Conservation (phyloP, 768 basidiomycete species). For the Phallus indusiatus region DNA sequence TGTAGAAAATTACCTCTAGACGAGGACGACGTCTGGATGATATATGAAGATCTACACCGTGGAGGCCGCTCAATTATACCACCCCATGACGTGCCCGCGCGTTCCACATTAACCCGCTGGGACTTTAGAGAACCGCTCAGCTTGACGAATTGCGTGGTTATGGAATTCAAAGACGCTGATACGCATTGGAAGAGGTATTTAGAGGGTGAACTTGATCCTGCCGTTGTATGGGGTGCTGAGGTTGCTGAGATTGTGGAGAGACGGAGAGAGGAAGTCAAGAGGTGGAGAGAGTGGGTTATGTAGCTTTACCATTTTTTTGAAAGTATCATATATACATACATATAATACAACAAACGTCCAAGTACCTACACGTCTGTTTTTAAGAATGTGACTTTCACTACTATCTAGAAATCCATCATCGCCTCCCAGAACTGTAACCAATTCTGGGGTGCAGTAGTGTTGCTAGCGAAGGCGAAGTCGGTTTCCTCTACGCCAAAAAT, state of each 20-base stretch:
- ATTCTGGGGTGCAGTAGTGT: neutral
- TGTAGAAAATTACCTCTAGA: constrained; percentile 65
- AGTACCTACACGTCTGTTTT: too few relatives aligned
- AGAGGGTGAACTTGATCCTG: constrained; percentile 25
- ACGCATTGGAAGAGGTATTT: constrained; percentile 42
- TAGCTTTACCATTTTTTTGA: neutral
- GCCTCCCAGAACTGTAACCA: neutral
- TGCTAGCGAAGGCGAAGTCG: neutral
- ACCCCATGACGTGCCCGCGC: constrained; percentile 62
- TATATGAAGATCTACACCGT: constrained; percentile 83
- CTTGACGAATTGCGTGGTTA: constrained; percentile 78
- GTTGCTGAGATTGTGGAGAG: constrained; percentile 48
- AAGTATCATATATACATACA: neutral
- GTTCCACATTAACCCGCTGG: constrained; percentile 79
- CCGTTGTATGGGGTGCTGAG: constrained; percentile 64
- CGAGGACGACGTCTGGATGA: constrained; percentile 71
- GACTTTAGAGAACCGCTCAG: constrained; percentile 52
- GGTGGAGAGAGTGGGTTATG: constrained; percentile 47
- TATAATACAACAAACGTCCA: neutral
- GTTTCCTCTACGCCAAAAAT: neutral
- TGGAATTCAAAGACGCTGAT: constrained; percentile 69
- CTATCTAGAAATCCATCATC: neutral
- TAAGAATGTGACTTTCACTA: neutral
- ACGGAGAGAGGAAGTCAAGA: constrained; percentile 49
- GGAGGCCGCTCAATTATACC: constrained; percentile 66